Base-by-base conservation (phyloP, 208 protist species). In the Crithidia thermophila region DNA sequence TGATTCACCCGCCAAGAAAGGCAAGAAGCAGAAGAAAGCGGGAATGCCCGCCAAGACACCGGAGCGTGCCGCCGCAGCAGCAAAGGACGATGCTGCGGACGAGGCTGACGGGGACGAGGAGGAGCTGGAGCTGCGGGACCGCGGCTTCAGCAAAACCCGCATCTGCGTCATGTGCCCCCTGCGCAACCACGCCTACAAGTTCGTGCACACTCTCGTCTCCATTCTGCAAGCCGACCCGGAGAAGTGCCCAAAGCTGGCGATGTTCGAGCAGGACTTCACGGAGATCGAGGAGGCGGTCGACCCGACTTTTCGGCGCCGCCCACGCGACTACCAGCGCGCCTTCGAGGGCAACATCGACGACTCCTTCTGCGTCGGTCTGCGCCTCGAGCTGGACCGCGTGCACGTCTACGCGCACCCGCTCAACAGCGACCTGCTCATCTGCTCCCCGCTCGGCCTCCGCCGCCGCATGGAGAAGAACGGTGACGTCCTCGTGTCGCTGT, bases 281-380 rank as follows among this genome's bases (percentile, higher is more conserved):
- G 91, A 97, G 51, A 72, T 98, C 23, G 84, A 89, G 31, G 94
- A 97, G 67, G 81, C 90, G 3, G 65, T 91, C 33, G 93, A 97
- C 60, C 79, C 84, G 9, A 94, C 91, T 28, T 96, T 97, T 63
- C 51, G 67, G 40, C 78, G 86, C 36, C 89, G 96, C 34, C 85
- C 93, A 37, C 76, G 76, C 16, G 96, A 98, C 61, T 98, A 94
- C 68, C 84, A 93, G 71, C 68, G 93, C 36, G 79, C 93, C 64
- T 99, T 99, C 57, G 80, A 90, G 34, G 97, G 97, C 49, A 99
- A 99, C 77, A 97, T 96, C 47, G 96, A 99, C 67, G 98, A 99
- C 75, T 75, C 85, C 49, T 99, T 99, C 82, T 91, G 91, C 61
- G 81, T 99, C 11, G 97, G 97, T 11, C 60, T 99, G 9, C 82